Evolutionary conservation across 2,329 filamentous ascomycete genomes (phyloP).

Genomic region (Phyllosticta paracitricarpa): DNA sequence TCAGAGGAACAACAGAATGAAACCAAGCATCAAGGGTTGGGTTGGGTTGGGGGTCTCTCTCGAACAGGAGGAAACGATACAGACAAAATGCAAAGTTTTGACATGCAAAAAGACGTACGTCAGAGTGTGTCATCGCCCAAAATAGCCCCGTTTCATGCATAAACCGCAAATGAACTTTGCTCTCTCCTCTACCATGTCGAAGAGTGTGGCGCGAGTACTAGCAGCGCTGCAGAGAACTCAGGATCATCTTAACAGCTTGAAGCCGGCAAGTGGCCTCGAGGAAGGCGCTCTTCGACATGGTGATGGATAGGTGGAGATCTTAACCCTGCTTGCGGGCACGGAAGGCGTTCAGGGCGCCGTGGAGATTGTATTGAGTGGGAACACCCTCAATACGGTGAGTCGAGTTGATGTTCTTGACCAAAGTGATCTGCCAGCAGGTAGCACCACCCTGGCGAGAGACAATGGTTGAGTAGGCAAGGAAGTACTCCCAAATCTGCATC

Average conservation of each 20-base stretch:
- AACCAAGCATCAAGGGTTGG: neutral
- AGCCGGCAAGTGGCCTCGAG: neutral
- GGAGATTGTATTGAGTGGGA: conserved; percentile 56
- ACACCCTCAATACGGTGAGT: conserved; percentile 73
- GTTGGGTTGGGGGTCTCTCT: neutral
- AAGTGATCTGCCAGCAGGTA: conserved; percentile 76
- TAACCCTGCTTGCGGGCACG: conserved; percentile 23
- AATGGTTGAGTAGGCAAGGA: conserved; percentile 79
- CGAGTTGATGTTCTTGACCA: conserved; percentile 85
- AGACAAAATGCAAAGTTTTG: neutral
- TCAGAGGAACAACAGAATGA: neutral
- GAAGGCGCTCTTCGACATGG: neutral
- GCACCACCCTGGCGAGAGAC: conserved; percentile 73
- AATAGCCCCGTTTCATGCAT: neutral
- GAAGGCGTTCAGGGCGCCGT: conserved; percentile 50
- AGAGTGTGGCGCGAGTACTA: neutral
- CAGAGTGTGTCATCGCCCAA: neutral
- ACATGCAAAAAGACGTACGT: neutral
- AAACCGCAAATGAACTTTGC: neutral
- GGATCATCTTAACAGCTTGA: neutral
- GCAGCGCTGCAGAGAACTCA: neutral
- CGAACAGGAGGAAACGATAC: neutral
- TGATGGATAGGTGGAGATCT: neutral
- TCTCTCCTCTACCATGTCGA: neutral
- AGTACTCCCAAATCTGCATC: conserved; percentile 81